Evolutionary conservation across 306 rosid species (phyloP).

Genomic region (Trifolium pratense): DNA sequence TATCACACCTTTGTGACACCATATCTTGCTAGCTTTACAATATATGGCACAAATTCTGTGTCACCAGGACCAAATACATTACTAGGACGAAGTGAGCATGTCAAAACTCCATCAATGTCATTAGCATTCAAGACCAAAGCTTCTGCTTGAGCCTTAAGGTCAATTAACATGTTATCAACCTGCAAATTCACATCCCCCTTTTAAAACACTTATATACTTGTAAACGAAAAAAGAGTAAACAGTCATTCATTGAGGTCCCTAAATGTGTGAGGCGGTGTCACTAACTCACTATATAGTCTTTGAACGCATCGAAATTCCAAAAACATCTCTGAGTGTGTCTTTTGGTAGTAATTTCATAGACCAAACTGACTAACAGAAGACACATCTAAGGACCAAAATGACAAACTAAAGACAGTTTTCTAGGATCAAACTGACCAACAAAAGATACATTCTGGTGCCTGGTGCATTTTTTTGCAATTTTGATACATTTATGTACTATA

Average conservation of each 20-base stretch:
- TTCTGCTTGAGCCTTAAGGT: constrained; percentile 89
- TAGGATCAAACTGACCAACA: background rate
- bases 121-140: constrained; percentile 73
- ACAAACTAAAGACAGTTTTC: no score
- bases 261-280: background rate
- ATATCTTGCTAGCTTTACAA: constrained; percentile 66
- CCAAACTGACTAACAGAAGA: background rate
- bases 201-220: constrained; percentile 36
- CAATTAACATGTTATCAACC: constrained; percentile 66
- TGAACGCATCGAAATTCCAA: background rate
- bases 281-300: background rate
- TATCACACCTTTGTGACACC: constrained; percentile 70
- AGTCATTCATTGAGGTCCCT: background rate
- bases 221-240: constrained; percentile 11
- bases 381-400: background rate
- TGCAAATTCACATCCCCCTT: constrained; percentile 50
- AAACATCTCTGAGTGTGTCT: background rate
- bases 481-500: background rate
- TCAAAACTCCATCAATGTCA: constrained; percentile 77
- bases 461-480: no score
- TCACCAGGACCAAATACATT: constrained; percentile 91
- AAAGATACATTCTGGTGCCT: background rate
- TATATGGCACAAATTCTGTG: constrained; percentile 54
- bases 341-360: background rate
- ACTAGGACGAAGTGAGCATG: constrained; percentile 92